phyloP scores from a whole-genome alignment of 768 basidiomycete genomes.

The Collybia mongolica region DNA sequence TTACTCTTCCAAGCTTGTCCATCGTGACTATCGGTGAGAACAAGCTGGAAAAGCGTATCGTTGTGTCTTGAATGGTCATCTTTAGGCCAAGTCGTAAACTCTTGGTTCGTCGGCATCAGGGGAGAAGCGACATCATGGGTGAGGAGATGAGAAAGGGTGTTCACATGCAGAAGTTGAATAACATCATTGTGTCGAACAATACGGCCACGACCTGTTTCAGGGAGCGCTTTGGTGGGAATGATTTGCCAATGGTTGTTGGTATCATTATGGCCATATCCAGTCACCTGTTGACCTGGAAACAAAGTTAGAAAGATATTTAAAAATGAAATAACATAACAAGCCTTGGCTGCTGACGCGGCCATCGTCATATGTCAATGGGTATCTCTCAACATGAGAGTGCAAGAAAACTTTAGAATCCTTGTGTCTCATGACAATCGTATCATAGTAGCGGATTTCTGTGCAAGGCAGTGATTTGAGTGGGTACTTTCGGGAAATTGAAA shows the following conservation, averaged over 20 bases:
- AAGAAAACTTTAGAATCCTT: constrained; percentile 92
- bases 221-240: constrained; percentile 91
- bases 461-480: not conserved
- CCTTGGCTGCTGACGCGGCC: constrained; percentile 95
- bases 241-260: constrained; percentile 96
- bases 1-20: constrained; percentile 92
- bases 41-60: constrained; percentile 85
- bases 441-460: constrained; percentile 93
- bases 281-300: constrained; percentile 84
- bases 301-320: constrained; percentile 1
- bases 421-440: constrained; percentile 84
- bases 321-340: constrained; percentile 18
- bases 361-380: constrained; percentile 93
- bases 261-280: constrained; percentile 92
- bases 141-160: constrained; percentile 78
- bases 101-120: constrained; percentile 96
- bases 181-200: constrained; percentile 89
- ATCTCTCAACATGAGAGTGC: constrained; percentile 89
- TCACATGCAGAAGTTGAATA: constrained; percentile 85
- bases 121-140: constrained; percentile 98
- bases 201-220: constrained; percentile 90
- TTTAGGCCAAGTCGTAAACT: constrained; percentile 91
- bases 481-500: not conserved
- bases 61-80: constrained; percentile 77
- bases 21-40: constrained; percentile 69